A percentile compares a stretch with the other conserved stretches of the same genome.
Conservation (phyloP, 2,329 filamentous ascomycete species). For the Fusarium domesticum region DNA sequence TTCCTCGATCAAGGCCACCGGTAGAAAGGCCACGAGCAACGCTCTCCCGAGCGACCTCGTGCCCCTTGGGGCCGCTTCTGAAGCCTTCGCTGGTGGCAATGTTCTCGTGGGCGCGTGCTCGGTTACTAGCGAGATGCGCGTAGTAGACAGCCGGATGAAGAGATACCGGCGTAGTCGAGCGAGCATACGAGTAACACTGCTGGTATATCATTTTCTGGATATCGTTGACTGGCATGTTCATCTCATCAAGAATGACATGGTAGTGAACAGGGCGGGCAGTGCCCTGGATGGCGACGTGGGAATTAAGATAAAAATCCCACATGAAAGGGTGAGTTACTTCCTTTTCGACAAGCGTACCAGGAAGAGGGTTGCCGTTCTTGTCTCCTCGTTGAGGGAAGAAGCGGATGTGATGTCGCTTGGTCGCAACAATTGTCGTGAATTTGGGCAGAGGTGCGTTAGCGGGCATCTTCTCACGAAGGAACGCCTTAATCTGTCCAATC, state of each 20-base stretch:
- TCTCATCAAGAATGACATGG: conserved; percentile 82
- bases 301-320: conserved; percentile 75
- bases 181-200: conserved; percentile 88
- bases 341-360: conserved; percentile 81
- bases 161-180: conserved; percentile 90
- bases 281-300: conserved; percentile 78
- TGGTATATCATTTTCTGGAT: conserved; percentile 90
- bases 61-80: conserved; percentile 43
- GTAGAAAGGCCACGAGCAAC: conserved; percentile 39
- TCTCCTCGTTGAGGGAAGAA: conserved; percentile 78
- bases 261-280: conserved; percentile 93
- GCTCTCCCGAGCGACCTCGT: conserved; percentile 38
- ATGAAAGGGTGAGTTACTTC: conserved; percentile 91
- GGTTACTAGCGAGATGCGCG: conserved; percentile 81
- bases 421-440: conserved; percentile 83
- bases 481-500: conserved; percentile 64
- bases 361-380: conserved; percentile 75
- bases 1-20: conserved; percentile 18
- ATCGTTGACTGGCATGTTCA: conserved; percentile 60
- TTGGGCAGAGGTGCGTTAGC: conserved; percentile 48
- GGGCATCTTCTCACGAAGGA: conserved; percentile 44
- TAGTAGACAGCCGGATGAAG: conserved; percentile 92
- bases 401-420: conserved; percentile 91
- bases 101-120: conserved; percentile 72
- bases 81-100: conserved; percentile 44